Evolutionary conservation across 345 rosid genomes (phyloP), one percentile per base, ranked within the genome.

Genomic region (Gossypium mustelinum): DNA sequence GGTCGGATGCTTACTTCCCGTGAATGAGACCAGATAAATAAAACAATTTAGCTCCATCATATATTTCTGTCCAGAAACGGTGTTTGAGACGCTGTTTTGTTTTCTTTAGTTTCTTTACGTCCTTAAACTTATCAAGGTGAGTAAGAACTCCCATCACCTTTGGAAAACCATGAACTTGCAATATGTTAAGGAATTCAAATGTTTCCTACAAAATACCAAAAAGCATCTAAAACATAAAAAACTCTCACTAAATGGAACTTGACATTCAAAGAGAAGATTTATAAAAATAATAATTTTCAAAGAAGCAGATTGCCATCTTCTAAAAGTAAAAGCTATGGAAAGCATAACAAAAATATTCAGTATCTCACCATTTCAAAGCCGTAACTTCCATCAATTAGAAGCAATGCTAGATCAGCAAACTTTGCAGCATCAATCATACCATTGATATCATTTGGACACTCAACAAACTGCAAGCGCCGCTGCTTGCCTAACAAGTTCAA

Each of bases 381-480:
- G 66, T 93, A 94, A 83, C 99, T 94, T 82, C 94, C 99, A 72
- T 93, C 98, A 62, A 88, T 84, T 70, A 95, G 85, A 70, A 95
- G 97, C 77, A 95, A 60, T 27, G 98, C 98, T 73, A 95, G 78
- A 87, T 95, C 98, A 78, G 98, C 97, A 82, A 81, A 80, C 83
- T 95, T 95, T 16, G 98, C 97, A 79, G 93, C 88, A 80, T 93
- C 98, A 54, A 95, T 82, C 99, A 95, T 95, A 75, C 94, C 96
- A 84, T 95, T 95, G 79, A 95, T 88, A 78, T 95, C 97, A 86
- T 89, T 93, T 18, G 98, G 99, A 75, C 99, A 95, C 83, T 95
- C 98, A 79, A 95, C 98, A 83, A 95, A 90, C 58, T 93, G 97
- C 73, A 91, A 79, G 70, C 99, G 82, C 81, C 83, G 77, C 70